Evolutionary conservation across 345 rosid species (phyloP).

Genomic region (Bruguiera parviflora): DNA sequence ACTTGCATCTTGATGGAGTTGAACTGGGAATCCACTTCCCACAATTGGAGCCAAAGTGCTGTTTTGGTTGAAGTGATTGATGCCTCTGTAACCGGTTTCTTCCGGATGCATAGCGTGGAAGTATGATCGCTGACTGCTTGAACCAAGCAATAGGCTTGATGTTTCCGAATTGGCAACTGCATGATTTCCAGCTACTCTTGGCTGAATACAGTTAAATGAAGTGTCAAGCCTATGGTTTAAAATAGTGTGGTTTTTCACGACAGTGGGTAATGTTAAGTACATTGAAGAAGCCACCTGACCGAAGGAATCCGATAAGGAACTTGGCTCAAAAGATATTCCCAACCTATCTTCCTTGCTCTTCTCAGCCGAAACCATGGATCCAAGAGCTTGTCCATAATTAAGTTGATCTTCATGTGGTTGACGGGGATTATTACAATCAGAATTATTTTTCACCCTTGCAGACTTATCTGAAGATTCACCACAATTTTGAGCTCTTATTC

Average conservation of each 20-base stretch:
- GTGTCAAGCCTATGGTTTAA: constrained; percentile 29
- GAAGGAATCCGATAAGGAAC: constrained; percentile 6
- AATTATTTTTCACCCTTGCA: constrained; percentile 22
- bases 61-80: constrained; percentile 17
- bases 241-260: constrained; percentile 15
- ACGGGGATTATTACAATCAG: constrained; percentile 10
- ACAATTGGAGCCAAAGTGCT: constrained; percentile 17
- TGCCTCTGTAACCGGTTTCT: constrained; percentile 24
- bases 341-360: constrained; percentile 20
- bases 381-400: constrained; percentile 19
- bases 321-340: constrained; percentile 21
- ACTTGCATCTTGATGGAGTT: constrained; percentile 31
- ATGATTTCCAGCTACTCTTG: constrained; percentile 25
- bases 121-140: constrained; percentile 30
- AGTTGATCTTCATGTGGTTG: constrained; percentile 14
- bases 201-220: constrained; percentile 27
- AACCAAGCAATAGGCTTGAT: constrained; percentile 25
- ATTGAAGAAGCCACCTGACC: constrained; percentile 34
- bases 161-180: constrained; percentile 18
- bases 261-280: constrained; percentile 31
- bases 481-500: constrained; percentile 34
- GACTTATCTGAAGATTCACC: constrained; percentile 17
- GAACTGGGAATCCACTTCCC: constrained; percentile 34
- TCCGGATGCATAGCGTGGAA: constrained; percentile 29
- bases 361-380: constrained; percentile 15